These are phyloP conservation scores for Pelagophyceae sp. DNA, from an alignment of 352 stramenopile species.

Conservation along the genomic window DNA sequence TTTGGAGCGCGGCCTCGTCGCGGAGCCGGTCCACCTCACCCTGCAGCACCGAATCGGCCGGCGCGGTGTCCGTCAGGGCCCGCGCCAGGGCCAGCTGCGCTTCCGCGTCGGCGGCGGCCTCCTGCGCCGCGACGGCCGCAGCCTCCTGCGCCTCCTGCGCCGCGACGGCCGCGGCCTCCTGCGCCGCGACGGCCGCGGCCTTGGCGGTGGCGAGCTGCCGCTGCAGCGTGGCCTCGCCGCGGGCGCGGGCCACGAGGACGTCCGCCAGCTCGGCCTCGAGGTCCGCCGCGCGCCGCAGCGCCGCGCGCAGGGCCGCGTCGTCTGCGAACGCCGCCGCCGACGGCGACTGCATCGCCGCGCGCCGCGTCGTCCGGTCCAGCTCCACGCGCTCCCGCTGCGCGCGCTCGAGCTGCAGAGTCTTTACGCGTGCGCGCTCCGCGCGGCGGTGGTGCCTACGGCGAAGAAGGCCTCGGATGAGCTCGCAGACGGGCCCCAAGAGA, in stretches of 20 bases:
- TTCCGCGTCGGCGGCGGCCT: not conserved
- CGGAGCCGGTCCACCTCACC: too few relatives aligned
- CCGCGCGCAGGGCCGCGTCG: not conserved
- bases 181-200: not conserved
- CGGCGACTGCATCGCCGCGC: not conserved
- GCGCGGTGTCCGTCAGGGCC: not conserved
- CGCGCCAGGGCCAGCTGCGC: not conserved
- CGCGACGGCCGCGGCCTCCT: not conserved
- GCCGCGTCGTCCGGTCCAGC: not conserved
- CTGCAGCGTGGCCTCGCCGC: not conserved
- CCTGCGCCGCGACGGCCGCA: not conserved
- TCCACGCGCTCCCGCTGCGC: not conserved
- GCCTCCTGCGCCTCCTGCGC: not conserved
- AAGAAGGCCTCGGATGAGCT: not conserved
- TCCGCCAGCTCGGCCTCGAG: not conserved
- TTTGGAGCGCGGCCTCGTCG: too few relatives aligned
- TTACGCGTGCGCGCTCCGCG: not conserved
- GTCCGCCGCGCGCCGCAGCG: not conserved
- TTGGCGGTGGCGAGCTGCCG: not conserved
- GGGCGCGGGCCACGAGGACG: not conserved
- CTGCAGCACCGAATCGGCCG: too few relatives aligned
- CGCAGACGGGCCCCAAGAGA: not conserved
- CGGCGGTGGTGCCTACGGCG: not conserved
- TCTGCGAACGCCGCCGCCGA: not conserved
- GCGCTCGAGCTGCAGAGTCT: constrained; percentile 1